Percentiles rank a stretch among this genome's conserved stretches.
These are phyloP conservation scores for Eucommia ulmoides DNA, from an alignment of 257 asterid species.

Conservation along the genomic window DNA sequence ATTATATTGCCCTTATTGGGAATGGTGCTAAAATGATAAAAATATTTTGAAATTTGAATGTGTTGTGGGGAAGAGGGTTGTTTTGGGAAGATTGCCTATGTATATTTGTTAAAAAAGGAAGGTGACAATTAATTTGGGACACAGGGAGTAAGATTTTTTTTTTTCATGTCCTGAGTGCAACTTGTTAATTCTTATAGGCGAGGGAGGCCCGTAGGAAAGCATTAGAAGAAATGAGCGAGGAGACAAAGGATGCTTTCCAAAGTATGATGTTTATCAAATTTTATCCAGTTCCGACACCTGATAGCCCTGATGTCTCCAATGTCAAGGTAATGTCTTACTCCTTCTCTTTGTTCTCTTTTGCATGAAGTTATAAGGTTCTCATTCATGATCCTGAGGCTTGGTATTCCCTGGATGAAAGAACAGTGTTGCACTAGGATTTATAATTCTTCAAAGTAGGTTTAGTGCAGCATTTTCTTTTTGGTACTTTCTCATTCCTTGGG, in stretches of 20 bases:
- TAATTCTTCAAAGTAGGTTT: neutral
- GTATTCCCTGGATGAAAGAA: too few species aligned
- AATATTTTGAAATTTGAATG: too few species aligned
- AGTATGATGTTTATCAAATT: constrained; percentile 65
- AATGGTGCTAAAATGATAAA: too few species aligned
- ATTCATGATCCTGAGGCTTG: neutral
- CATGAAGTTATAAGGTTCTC: neutral
- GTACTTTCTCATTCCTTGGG: neutral
- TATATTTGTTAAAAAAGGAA: too few species aligned
- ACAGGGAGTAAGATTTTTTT: too few species aligned
- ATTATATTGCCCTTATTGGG: too few species aligned
- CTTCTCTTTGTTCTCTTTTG: neutral
- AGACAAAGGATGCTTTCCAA: constrained; percentile 55
- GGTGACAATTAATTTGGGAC: too few species aligned
- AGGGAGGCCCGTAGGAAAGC: constrained; percentile 77
- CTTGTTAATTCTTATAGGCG: constrained; percentile 51
- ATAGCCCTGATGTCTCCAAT: constrained; percentile 65
- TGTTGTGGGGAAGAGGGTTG: too few species aligned
- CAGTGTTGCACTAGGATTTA: too few species aligned
- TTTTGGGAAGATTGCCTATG: too few species aligned
- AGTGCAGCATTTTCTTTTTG: neutral
- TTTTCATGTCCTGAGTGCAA: too few species aligned
- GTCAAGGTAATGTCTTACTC: constrained; percentile 52
- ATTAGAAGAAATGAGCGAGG: constrained; percentile 57
- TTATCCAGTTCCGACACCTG: constrained; percentile 69